Evolutionary conservation across 768 basidiomycete species (phyloP).

Genomic region (Sporobolomyces pararoseus): DNA sequence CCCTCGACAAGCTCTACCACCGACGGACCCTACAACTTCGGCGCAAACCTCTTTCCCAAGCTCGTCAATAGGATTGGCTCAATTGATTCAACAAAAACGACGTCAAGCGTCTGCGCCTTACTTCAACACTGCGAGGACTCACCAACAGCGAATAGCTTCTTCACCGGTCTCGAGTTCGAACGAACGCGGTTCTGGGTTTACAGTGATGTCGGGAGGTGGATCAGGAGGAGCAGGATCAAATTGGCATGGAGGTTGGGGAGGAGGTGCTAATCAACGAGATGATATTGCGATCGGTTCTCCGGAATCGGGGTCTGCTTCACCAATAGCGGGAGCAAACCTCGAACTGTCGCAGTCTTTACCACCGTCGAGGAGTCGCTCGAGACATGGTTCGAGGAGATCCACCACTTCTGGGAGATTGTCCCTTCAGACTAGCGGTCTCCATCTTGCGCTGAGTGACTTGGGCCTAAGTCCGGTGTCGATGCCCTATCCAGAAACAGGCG

Average conservation of each 20-base stretch:
- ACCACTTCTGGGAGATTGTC: slow-evolving; percentile 14
- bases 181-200: not conserved
- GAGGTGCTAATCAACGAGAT: too few relatives aligned
- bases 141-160: slow-evolving; percentile 8
- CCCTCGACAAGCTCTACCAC: slow-evolving; percentile 14
- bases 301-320: not conserved
- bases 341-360: not conserved
- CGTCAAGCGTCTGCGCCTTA: slow-evolving; percentile 41
- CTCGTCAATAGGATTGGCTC: slow-evolving; percentile 29
- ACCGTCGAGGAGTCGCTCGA: slow-evolving; percentile 7
- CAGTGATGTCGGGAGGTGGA: slow-evolving; percentile 7
- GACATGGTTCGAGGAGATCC: slow-evolving; percentile 25
- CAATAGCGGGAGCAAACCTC: not conserved
- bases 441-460: not conserved
- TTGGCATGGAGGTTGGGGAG: slow-evolving; percentile 1
- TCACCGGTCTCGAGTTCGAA: not conserved
- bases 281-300: too few relatives aligned
- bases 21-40: slow-evolving; percentile 10
- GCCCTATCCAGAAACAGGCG: not conserved
- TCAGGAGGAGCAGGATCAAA: not conserved
- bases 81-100: slow-evolving; percentile 41
- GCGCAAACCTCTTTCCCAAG: slow-evolving; percentile 19
- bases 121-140: slow-evolving; percentile 25
- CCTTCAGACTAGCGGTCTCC: slow-evolving; percentile 22
- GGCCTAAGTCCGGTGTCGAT: not conserved